Conservation (phyloP, 169 alveolate genomes). For the Plasmodium gonderi region DNA sequence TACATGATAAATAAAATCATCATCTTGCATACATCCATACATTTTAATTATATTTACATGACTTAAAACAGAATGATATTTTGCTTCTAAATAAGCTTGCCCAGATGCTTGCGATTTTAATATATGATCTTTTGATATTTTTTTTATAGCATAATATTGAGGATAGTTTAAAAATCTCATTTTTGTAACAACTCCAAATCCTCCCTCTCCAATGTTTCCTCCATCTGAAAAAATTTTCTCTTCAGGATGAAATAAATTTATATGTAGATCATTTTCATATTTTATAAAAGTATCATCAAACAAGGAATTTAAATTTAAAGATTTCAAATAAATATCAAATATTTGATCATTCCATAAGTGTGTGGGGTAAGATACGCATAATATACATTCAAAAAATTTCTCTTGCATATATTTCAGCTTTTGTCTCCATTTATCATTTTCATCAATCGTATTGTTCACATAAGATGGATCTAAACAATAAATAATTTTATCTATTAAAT, state of each 20-base stretch:
- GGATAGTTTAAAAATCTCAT: slow-evolving; percentile 51
- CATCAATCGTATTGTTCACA: slow-evolving; percentile 48
- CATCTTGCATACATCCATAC: slow-evolving; percentile 75
- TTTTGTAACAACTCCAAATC: slow-evolving; percentile 71
- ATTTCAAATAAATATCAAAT: slow-evolving; percentile 27
- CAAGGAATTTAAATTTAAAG: slow-evolving; percentile 55
- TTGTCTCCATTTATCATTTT: slow-evolving; percentile 24
- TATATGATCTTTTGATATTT: slow-evolving; percentile 70
- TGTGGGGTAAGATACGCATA: slow-evolving; percentile 53
- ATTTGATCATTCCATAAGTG: slow-evolving; percentile 45
- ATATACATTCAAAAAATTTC: slow-evolving; percentile 45
- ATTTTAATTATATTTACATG: slow-evolving; percentile 72
- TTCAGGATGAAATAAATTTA: slow-evolving; percentile 42
- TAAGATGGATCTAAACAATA: slow-evolving; percentile 71
- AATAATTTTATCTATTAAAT: slow-evolving; percentile 49
- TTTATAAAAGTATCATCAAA: slow-evolving; percentile 72
- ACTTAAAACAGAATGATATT: slow-evolving; percentile 65
- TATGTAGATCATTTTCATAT: slow-evolving; percentile 42
- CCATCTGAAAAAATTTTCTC: slow-evolving; percentile 64
- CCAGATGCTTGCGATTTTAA: slow-evolving; percentile 75
- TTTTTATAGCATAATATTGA: slow-evolving; percentile 66
- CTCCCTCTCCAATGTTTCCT: slow-evolving; percentile 74
- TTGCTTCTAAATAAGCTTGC: slow-evolving; percentile 66
- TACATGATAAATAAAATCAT: slow-evolving; percentile 53
- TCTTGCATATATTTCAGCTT: slow-evolving; percentile 71